Evolutionary conservation across 331 rosid genomes (phyloP).

Genomic region (Acacia concinna): DNA sequence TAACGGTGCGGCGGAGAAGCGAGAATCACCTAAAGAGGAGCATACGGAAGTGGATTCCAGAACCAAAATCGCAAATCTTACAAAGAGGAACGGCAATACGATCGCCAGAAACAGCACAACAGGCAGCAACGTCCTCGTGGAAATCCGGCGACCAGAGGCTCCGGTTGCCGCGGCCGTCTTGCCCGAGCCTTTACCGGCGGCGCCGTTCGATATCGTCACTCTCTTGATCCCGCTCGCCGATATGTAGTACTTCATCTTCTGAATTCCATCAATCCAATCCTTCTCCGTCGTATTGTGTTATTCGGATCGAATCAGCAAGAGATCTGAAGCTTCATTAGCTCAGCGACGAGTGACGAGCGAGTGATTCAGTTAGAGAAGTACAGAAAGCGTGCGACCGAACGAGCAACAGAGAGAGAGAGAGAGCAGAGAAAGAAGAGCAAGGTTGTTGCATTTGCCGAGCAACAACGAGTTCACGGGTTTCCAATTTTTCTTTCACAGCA

Average conservation of each 20-base stretch:
- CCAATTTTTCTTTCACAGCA: slow-evolving; percentile 24
- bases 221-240: slow-evolving; percentile 76
- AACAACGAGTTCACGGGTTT: slow-evolving; percentile 33
- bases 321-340: slow-evolving; percentile 48
- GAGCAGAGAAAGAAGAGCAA: not conserved
- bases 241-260: slow-evolving; percentile 79
- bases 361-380: not conserved
- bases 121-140: slow-evolving; percentile 56
- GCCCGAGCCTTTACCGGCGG: slow-evolving; percentile 41
- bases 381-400: not conserved
- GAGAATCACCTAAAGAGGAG: slow-evolving; percentile 59
- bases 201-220: slow-evolving; percentile 59
- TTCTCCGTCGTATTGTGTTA: no score
- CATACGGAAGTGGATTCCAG: slow-evolving; percentile 80
- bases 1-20: not conserved
- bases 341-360: not conserved
- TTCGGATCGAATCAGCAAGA: slow-evolving; percentile 1
- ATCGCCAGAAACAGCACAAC: slow-evolving; percentile 55
- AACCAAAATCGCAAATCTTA: slow-evolving; percentile 67
- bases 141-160: slow-evolving; percentile 52
- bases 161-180: slow-evolving; percentile 29
- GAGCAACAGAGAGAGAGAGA: not conserved
- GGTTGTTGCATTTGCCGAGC: not conserved
- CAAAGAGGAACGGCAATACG: slow-evolving; percentile 64
- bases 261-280: slow-evolving; percentile 41